phyloP scores from a whole-genome alignment of 306 rosid genomes.

The Lathyrus sativus region DNA sequence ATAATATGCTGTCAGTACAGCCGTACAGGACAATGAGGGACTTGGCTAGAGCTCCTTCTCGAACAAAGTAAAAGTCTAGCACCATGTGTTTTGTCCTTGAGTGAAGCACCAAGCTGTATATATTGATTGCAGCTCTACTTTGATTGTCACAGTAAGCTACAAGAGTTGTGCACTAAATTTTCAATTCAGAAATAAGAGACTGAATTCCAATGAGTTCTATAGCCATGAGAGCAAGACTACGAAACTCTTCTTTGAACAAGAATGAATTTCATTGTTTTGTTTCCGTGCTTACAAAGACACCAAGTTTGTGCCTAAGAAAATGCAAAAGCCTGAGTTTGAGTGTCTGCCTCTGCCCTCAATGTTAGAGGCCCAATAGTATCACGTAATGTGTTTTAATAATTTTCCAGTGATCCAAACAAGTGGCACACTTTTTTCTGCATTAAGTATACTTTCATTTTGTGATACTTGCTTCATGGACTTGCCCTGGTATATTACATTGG shows the following conservation, averaged over 20 bases:
- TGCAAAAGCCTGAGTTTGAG: neutral
- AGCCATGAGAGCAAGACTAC: neutral
- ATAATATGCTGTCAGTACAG: neutral
- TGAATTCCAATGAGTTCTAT: neutral
- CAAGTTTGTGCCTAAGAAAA: neutral
- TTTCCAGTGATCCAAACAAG: neutral
- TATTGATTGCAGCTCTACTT: neutral
- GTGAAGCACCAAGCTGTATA: neutral
- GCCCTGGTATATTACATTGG: neutral
- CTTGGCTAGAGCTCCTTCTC: neutral
- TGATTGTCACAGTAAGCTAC: neutral
- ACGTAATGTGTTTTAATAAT: neutral
- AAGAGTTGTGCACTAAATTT: neutral
- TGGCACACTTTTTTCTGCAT: neutral
- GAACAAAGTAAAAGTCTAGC: neutral
- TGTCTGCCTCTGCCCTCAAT: neutral
- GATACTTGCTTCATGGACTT: conserved; percentile 9
- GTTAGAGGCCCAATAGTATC: neutral
- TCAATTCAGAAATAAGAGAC: neutral
- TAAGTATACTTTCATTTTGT: neutral
- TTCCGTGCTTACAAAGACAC: neutral
- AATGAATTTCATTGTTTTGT: neutral
- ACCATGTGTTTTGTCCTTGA: neutral
- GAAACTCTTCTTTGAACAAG: neutral
- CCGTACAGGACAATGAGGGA: neutral